Conservation (phyloP, 306 rosid species). For the Glycine soja region DNA sequence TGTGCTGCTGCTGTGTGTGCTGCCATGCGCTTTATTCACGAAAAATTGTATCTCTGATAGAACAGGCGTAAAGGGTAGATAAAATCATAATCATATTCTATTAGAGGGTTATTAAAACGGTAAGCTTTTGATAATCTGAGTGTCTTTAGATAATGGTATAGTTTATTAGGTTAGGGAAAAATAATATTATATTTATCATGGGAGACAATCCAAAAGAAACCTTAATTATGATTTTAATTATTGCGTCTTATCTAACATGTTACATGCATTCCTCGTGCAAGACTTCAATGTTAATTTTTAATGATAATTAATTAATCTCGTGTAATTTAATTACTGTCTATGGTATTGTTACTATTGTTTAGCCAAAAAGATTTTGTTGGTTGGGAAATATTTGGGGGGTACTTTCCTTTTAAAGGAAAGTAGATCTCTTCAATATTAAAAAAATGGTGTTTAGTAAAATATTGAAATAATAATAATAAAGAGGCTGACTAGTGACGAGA, state of each 20-base stretch:
- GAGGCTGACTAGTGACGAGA: constrained; percentile 22
- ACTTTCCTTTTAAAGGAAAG: constrained; percentile 67
- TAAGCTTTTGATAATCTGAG: no score
- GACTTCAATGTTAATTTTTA: neutral
- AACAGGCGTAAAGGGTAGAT: constrained; percentile 19
- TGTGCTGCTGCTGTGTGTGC: neutral
- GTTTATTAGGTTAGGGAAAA: no score
- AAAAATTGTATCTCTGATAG: constrained; percentile 3
- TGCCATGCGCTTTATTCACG: constrained; percentile 38
- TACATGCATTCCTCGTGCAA: constrained; percentile 21
- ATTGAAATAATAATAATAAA: constrained; percentile 2
- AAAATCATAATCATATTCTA: neutral
- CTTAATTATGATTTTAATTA: constrained; percentile 43
- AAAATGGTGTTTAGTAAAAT: neutral
- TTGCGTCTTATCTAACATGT: constrained; percentile 1
- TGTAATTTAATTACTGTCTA: neutral
- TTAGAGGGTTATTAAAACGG: neutral
- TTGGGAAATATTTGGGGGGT: neutral
- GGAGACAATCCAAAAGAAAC: constrained; percentile 35
- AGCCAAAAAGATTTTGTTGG: neutral
- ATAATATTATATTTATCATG: no score
- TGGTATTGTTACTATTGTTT: neutral
- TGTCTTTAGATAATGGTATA: neutral
- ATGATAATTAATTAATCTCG: constrained; percentile 6
- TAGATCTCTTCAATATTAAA: neutral